Evolutionary conservation across 2,329 filamentous ascomycete genomes (phyloP).

Genomic region (Hirsutella minnesotensis): DNA sequence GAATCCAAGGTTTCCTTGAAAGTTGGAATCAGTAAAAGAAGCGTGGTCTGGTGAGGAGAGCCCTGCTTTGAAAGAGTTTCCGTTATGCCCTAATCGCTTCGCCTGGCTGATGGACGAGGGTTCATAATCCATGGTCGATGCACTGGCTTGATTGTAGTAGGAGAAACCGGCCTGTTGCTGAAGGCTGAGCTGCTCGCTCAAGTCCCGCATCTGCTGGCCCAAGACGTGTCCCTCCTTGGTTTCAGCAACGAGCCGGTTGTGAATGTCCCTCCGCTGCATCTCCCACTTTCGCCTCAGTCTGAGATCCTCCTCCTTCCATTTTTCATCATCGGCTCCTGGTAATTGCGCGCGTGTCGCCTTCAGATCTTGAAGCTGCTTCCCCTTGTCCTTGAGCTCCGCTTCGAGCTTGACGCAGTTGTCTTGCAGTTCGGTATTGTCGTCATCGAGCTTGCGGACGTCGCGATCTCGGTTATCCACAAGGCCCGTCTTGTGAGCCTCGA

Average conservation of each 20-base stretch:
- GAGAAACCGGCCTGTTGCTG: conserved; percentile 27
- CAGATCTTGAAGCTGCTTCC: conserved; percentile 59
- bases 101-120: conserved; percentile 25
- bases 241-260: conserved; percentile 34
- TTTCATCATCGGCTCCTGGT: conserved; percentile 48
- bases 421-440: conserved; percentile 48
- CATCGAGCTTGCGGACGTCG: conserved; percentile 38
- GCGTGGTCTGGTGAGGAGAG: conserved; percentile 28
- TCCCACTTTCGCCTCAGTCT: conserved; percentile 46
- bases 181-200: conserved; percentile 34
- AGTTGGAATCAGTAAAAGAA: conserved; percentile 26
- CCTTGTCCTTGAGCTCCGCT: conserved; percentile 54
- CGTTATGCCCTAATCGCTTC: conserved; percentile 35
- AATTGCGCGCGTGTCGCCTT: conserved; percentile 58
- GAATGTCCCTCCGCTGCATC: conserved; percentile 37
- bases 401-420: conserved; percentile 55
- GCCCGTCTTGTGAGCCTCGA: conserved; percentile 39
- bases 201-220: conserved; percentile 31
- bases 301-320: conserved; percentile 37
- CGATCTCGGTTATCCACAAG: conserved; percentile 39
- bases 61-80: conserved; percentile 31
- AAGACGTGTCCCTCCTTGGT: conserved; percentile 33
- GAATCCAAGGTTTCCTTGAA: conserved; percentile 42
- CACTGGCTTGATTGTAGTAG: conserved; percentile 33
- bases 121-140: conserved; percentile 36